Evolutionary conservation across 1,284 basidiomycete species (phyloP).

Genomic region (Fomitopsis palustris): DNA sequence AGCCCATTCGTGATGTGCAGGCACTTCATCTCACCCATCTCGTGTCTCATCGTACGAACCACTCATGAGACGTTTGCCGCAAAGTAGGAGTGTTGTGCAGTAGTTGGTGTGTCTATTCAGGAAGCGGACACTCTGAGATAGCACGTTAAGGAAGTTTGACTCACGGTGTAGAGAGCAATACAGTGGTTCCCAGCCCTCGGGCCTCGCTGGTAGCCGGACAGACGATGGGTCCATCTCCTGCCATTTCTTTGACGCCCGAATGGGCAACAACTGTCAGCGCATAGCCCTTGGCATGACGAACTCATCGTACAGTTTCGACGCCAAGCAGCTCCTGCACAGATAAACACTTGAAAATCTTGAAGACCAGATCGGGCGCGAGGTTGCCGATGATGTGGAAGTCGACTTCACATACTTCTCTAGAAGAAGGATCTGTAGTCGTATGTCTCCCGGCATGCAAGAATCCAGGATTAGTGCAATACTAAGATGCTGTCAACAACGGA

Average conservation of each 20-base stretch:
- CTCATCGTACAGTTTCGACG: slow-evolving; percentile 53
- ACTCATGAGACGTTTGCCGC: slow-evolving; percentile 78
- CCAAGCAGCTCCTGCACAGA: slow-evolving; percentile 63
- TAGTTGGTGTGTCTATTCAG: slow-evolving; percentile 85
- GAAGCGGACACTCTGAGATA: slow-evolving; percentile 76
- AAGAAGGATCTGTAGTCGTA: slow-evolving; percentile 71
- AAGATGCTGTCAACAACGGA: neutral
- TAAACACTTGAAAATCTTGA: slow-evolving; percentile 65
- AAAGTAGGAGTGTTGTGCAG: slow-evolving; percentile 79
- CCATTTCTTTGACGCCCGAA: slow-evolving; percentile 75
- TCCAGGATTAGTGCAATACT: slow-evolving; percentile 45
- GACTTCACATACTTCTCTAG: slow-evolving; percentile 82
- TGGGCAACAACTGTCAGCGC: neutral
- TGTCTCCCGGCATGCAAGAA: slow-evolving; percentile 74
- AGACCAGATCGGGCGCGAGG: slow-evolving; percentile 64
- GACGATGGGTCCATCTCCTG: slow-evolving; percentile 69
- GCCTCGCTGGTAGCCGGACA: slow-evolving; percentile 52
- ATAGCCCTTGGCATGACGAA: no score
- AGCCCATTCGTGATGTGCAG: slow-evolving; percentile 81
- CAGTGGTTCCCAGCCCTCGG: slow-evolving; percentile 75
- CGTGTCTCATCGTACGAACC: slow-evolving; percentile 87
- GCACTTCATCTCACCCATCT: slow-evolving; percentile 77
- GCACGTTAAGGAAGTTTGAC: slow-evolving; percentile 74
- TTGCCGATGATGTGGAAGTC: slow-evolving; percentile 77
- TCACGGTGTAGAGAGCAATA: slow-evolving; percentile 85